phyloP scores from a whole-genome alignment of 768 basidiomycete genomes.

The Mycena maculata region DNA sequence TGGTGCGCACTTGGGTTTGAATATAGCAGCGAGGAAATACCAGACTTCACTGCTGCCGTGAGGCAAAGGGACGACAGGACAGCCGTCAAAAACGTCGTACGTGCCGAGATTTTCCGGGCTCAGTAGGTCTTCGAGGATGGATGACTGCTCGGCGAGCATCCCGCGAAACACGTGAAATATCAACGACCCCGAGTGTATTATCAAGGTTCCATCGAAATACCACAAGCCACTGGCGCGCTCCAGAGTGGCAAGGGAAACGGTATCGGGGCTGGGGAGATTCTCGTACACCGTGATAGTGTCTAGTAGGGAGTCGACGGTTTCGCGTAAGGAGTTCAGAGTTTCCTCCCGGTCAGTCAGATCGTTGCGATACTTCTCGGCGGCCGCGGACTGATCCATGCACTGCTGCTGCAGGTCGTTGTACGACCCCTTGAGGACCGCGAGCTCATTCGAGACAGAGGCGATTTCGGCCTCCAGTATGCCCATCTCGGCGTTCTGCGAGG shows the following conservation, averaged over 20 bases:
- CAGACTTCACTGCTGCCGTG: background rate
- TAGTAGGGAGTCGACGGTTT: no score
- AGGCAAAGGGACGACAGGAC: background rate
- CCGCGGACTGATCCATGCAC: no score
- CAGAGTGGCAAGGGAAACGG: background rate
- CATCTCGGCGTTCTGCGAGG: no score
- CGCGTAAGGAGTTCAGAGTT: no score
- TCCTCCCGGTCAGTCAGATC: no score
- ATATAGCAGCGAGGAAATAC: conserved; percentile 12
- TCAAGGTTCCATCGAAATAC: background rate
- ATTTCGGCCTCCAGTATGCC: no score
- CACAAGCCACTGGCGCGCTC: background rate
- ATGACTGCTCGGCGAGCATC: background rate
- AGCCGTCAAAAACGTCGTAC: background rate
- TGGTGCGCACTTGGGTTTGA: background rate
- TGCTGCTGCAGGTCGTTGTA: no score
- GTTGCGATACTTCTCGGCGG: no score
- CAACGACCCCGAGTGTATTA: background rate
- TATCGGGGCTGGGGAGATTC: background rate
- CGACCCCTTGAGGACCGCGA: no score
- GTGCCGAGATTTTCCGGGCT: background rate
- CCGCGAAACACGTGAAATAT: conserved; percentile 11
- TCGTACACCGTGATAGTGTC: no score
- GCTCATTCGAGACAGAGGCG: no score
- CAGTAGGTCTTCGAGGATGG: background rate